Percentiles rank a stretch among this genome's conserved stretches.
phyloP scores from a whole-genome alignment of 306 rosid genomes.

The Sophora flavescens region DNA sequence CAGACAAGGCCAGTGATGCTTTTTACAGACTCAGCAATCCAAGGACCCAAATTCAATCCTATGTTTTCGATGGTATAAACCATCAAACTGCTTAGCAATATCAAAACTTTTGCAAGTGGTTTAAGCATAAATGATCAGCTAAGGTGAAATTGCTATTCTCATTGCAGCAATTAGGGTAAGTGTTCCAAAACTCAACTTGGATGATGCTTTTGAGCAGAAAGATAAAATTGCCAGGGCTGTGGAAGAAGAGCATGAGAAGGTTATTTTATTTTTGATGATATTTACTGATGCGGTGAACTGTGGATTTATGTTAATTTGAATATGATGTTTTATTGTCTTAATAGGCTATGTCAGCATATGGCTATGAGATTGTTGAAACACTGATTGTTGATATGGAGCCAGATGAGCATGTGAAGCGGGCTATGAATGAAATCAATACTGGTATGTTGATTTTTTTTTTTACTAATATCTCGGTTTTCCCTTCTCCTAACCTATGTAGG shows the following conservation, averaged over 20 bases:
- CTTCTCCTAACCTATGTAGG: neutral
- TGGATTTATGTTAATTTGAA: constrained; percentile 35
- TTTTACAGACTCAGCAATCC: constrained; percentile 97
- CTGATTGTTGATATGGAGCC: constrained; percentile 93
- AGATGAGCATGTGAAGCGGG: constrained; percentile 88
- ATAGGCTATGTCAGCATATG: constrained; percentile 98
- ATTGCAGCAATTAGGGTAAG: constrained; percentile 83
- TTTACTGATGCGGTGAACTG: constrained; percentile 25
- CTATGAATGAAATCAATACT: constrained; percentile 97
- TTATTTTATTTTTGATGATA: constrained; percentile 27
- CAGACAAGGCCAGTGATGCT: constrained; percentile 84
- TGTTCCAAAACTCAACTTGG: constrained; percentile 92
- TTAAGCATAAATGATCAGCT: constrained; percentile 33
- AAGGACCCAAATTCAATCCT: constrained; percentile 86
- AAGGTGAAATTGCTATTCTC: constrained; percentile 31
- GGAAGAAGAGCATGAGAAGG: constrained; percentile 94
- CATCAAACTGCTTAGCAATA: constrained; percentile 36
- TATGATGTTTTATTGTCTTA: constrained; percentile 34
- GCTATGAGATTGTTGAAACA: constrained; percentile 91
- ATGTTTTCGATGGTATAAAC: constrained; percentile 87
- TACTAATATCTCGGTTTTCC: constrained; percentile 7
- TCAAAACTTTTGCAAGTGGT: constrained; percentile 12
- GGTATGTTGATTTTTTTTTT: constrained; percentile 52
- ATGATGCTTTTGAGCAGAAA: constrained; percentile 95
- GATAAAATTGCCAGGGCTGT: constrained; percentile 92